Evolutionary conservation across 805 yeast species (phyloP).

Genomic region (Blastobotrys attinorum): DNA sequence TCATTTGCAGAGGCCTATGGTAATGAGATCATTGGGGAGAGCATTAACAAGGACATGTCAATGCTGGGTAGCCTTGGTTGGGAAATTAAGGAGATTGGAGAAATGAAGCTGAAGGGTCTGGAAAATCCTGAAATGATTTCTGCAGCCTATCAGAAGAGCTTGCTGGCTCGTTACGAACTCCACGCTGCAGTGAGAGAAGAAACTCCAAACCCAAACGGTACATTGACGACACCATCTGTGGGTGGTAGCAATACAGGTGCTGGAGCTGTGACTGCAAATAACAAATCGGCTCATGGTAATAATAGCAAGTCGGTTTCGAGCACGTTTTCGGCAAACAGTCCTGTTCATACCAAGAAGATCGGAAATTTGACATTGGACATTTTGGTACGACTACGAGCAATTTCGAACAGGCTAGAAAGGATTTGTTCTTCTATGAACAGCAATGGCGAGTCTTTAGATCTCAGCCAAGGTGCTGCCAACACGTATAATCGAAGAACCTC

Average conservation of each 20-base stretch:
- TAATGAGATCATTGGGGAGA: slow-evolving; percentile 41
- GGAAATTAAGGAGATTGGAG: slow-evolving; percentile 64
- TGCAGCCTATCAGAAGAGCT: slow-evolving; percentile 56
- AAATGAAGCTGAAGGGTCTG: slow-evolving; percentile 82
- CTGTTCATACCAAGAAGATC: slow-evolving; percentile 7
- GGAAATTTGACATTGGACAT: slow-evolving; percentile 14
- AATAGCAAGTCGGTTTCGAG: neutral
- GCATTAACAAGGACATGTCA: slow-evolving; percentile 56
- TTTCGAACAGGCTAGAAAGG: slow-evolving; percentile 20
- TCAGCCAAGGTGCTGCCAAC: neutral
- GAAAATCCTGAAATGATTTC: slow-evolving; percentile 89
- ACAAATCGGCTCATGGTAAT: neutral
- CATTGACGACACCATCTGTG: neutral
- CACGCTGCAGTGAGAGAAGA: slow-evolving; percentile 13
- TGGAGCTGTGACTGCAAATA: neutral
- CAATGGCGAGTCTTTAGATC: slow-evolving; percentile 4
- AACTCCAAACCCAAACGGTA: slow-evolving; percentile 7
- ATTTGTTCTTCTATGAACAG: slow-evolving; percentile 17
- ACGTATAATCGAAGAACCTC: slow-evolving; percentile 13
- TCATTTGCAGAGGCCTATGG: slow-evolving; percentile 35
- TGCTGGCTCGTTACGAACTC: slow-evolving; percentile 10
- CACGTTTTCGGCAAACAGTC: neutral
- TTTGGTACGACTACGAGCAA: slow-evolving; percentile 11
- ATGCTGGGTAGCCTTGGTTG: slow-evolving; percentile 65
- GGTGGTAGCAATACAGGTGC: no score